Percentiles rank a stretch among this genome's conserved stretches.
These are phyloP conservation scores for Colletotrichum eleusines DNA, from an alignment of 2,329 filamentous ascomycete species.

Conservation along the genomic window DNA sequence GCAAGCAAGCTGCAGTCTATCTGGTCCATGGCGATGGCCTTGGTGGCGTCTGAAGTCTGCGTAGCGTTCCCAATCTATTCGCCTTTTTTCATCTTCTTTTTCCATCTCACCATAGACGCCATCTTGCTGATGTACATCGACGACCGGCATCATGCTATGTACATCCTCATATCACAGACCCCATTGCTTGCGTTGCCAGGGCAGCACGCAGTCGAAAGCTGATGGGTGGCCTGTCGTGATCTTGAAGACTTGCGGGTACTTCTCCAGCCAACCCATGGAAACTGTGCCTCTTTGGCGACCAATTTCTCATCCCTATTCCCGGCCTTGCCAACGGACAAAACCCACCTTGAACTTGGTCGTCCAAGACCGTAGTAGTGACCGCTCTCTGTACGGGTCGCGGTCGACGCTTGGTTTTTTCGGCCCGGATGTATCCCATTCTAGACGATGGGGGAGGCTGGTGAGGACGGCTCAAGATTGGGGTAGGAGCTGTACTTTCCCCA, in stretches of 20 bases:
- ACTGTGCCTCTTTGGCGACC: background rate
- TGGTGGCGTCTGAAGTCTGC: background rate
- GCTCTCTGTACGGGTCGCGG: background rate
- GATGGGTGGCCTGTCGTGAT: no score
- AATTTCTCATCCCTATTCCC: background rate
- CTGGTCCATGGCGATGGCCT: background rate
- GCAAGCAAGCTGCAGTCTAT: constrained; percentile 8
- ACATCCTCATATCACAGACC: background rate
- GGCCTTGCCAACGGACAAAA: background rate
- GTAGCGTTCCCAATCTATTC: background rate
- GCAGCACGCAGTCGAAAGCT: background rate
- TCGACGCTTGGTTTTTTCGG: background rate
- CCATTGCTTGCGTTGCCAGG: background rate
- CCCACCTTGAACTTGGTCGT: no score
- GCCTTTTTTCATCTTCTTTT: background rate
- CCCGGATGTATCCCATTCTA: background rate
- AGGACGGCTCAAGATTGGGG: background rate
- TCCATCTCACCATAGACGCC: background rate
- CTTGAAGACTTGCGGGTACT: background rate
- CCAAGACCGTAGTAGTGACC: background rate
- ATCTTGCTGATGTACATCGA: no score
- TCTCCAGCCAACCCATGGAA: no score
- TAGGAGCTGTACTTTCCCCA: background rate
- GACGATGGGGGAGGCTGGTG: background rate
- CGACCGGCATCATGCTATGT: background rate